Percentiles rank a stretch among this genome's conserved stretches.
These are phyloP conservation scores for Penicillium carneum DNA, from an alignment of 2,329 filamentous ascomycete genomes.

Conservation along the genomic window DNA sequence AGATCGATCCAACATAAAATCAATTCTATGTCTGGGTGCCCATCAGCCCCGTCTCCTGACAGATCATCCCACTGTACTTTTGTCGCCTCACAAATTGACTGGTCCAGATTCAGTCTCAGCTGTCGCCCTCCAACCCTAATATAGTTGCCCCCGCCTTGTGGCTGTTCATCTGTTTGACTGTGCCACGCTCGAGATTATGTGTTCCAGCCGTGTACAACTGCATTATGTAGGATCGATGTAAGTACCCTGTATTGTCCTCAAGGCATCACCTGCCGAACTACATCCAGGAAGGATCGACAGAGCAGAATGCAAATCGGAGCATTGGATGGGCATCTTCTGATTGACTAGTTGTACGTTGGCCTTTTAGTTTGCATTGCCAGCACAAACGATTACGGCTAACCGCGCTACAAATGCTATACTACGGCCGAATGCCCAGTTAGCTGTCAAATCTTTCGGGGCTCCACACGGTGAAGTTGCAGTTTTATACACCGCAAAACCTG, in stretches of 20 bases:
- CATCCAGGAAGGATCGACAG: slow-evolving; percentile 29
- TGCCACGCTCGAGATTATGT: slow-evolving; percentile 25
- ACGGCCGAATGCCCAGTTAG: not conserved
- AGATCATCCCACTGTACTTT: slow-evolving; percentile 21
- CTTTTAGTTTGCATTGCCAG: not conserved
- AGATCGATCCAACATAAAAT: slow-evolving; percentile 12
- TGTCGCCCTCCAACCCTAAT: not conserved
- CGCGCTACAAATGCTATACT: slow-evolving; percentile 1
- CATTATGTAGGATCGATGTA: slow-evolving; percentile 13
- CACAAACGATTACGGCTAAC: not conserved
- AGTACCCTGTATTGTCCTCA: slow-evolving; percentile 21
- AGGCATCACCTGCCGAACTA: slow-evolving; percentile 31
- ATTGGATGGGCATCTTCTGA: slow-evolving; percentile 27
- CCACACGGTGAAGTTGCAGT: slow-evolving; percentile 15
- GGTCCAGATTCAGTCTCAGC: slow-evolving; percentile 20
- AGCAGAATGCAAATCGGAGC: slow-evolving; percentile 25
- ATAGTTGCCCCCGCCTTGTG: slow-evolving; percentile 32
- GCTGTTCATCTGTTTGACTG: slow-evolving; percentile 29
- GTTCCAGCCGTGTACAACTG: slow-evolving; percentile 12
- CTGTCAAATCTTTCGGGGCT: slow-evolving; percentile 1
- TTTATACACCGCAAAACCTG: slow-evolving; percentile 31
- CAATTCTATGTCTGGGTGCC: slow-evolving; percentile 1
- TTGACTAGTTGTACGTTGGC: not conserved
- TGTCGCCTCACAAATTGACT: slow-evolving; percentile 22
- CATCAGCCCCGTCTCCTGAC: slow-evolving; percentile 7